Evolutionary conservation across 768 basidiomycete species (phyloP).

Genomic region (Mrakia frigida): DNA sequence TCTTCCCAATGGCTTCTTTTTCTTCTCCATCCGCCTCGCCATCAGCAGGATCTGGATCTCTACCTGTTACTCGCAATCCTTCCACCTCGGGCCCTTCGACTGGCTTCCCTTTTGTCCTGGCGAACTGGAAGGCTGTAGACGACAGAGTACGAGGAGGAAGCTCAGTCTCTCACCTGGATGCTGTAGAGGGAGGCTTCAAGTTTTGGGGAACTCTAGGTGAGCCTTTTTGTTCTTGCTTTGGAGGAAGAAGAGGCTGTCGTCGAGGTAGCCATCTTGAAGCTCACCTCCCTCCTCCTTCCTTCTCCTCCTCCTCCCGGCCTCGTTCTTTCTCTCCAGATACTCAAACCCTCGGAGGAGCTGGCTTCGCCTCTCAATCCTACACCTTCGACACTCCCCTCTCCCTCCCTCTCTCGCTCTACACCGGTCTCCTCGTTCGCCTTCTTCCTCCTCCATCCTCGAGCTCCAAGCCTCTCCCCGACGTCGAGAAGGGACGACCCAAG

Average conservation of each 20-base stretch:
- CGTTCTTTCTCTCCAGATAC: constrained; percentile 39
- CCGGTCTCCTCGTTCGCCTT: constrained; percentile 14
- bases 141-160: constrained; percentile 46
- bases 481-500: neutral
- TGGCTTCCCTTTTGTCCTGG: constrained; percentile 38
- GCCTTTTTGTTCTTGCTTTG: neutral
- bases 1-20: no score
- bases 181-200: constrained; percentile 33
- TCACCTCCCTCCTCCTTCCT: no score
- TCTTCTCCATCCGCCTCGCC: neutral
- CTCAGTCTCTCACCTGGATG: constrained; percentile 41
- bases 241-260: neutral
- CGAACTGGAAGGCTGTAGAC: constrained; percentile 44
- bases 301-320: neutral
- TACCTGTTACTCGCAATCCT: neutral
- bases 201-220: constrained; percentile 44
- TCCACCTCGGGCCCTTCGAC: neutral
- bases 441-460: constrained; percentile 15
- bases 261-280: constrained; percentile 12
- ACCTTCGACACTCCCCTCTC: constrained; percentile 39
- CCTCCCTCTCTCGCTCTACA: constrained; percentile 35
- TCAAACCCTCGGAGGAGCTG: constrained; percentile 46
- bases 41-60: neutral
- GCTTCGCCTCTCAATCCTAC: constrained; percentile 47
- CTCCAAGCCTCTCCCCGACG: constrained; percentile 26